These are phyloP conservation scores for Chaetomium sp. DNA, from an alignment of 2,329 filamentous ascomycete species.

Conservation along the genomic window DNA sequence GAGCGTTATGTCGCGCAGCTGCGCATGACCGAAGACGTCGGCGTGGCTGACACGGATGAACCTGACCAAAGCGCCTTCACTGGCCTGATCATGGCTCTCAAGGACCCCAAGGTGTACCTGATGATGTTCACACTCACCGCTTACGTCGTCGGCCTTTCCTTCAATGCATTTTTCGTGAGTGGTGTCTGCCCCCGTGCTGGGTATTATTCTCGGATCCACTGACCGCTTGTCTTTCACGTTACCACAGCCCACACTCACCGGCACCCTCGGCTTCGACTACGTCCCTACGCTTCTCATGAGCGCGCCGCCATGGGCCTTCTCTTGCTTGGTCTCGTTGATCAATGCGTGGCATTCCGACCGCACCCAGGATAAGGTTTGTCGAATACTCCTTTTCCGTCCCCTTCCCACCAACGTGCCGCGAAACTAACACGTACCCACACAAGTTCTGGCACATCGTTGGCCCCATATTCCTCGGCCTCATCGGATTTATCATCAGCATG, in stretches of 20 bases:
- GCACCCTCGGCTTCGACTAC: conserved; percentile 55
- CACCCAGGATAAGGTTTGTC: conserved; percentile 53
- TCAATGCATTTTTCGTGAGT: conserved; percentile 60
- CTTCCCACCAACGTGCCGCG: not conserved
- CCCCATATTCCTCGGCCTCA: conserved; percentile 55
- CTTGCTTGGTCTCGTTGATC: conserved; percentile 57
- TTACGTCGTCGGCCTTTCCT: conserved; percentile 60
- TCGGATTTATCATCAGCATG: conserved; percentile 64
- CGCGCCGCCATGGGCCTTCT: conserved; percentile 61
- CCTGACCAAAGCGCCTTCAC: conserved; percentile 53
- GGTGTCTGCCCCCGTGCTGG: not conserved
- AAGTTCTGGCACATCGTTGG: conserved; percentile 61
- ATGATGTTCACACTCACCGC: conserved; percentile 65
- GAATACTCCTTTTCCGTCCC: not conserved
- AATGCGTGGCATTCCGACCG: conserved; percentile 60
- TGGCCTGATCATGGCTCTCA: conserved; percentile 60
- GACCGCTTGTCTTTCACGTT: not conserved
- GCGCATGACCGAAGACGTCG: conserved; percentile 60
- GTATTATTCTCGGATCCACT: not conserved
- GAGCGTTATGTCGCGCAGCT: conserved; percentile 58
- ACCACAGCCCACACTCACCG: conserved; percentile 51
- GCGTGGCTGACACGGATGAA: conserved; percentile 56
- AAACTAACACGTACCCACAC: conserved; percentile 3
- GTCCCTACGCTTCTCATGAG: conserved; percentile 58
- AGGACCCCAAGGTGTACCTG: conserved; percentile 63